phyloP scores from a whole-genome alignment of 2,329 filamentous ascomycete genomes.

The Thelonectria rubi region DNA sequence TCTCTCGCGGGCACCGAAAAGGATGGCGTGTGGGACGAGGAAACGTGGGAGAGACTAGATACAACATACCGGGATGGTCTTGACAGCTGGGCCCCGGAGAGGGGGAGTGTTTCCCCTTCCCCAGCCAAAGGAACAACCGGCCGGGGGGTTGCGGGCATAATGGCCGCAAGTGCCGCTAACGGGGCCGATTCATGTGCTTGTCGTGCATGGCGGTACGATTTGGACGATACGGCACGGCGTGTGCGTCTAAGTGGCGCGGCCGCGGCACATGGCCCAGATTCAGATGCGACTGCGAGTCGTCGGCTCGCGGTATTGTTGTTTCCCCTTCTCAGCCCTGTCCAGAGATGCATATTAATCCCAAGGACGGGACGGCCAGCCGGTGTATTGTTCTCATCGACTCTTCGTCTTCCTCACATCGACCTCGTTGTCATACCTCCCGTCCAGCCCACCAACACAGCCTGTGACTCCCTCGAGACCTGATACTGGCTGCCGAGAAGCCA shows the following conservation, averaged over 20 bases:
- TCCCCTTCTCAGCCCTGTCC: constrained; percentile 38
- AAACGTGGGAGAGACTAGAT: not conserved
- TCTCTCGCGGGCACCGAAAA: not conserved
- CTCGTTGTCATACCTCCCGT: no score
- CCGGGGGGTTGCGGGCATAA: constrained; percentile 31
- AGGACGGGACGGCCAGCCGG: not conserved
- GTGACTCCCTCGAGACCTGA: no score
- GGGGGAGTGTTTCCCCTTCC: not conserved
- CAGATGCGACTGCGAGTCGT: not conserved
- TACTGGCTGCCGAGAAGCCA: no score
- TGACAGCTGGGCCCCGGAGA: not conserved
- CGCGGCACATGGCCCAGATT: constrained; percentile 14
- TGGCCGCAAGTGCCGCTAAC: constrained; percentile 35
- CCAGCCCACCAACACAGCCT: no score
- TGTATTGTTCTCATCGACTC: not conserved
- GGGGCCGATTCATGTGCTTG: constrained; percentile 6
- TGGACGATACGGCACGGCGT: constrained; percentile 9
- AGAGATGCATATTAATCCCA: constrained; percentile 19
- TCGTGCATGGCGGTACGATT: constrained; percentile 1
- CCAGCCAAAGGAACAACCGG: constrained; percentile 13
- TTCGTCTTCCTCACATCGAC: no score
- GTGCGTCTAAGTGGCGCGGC: constrained; percentile 11
- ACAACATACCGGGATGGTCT: not conserved
- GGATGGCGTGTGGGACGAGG: not conserved
- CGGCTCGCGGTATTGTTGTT: constrained; percentile 20